Base-by-base conservation (phyloP, 2,329 filamentous ascomycete genomes). In the Colletotrichum sp. region DNA sequence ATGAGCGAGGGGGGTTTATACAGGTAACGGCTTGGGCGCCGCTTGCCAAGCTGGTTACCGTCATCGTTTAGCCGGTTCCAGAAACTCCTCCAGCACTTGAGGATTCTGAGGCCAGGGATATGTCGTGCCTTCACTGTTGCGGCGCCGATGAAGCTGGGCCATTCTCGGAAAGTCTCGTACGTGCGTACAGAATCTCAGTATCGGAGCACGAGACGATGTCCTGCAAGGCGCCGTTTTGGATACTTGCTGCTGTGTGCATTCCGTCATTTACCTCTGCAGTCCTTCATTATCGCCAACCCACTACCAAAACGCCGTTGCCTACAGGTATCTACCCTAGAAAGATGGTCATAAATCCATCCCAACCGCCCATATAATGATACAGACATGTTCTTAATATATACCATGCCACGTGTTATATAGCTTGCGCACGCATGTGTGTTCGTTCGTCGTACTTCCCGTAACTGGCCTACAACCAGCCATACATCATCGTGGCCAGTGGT, bases 401-500 rank as follows among this genome's bases (percentile, higher is more conserved):
- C 39, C 39, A 48, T 48, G 39, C 39, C 39, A 48, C 39, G 39
- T 48, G 18, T 12, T 48, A 48, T 48, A n/a, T 48, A 48, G 39
- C 18, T 48, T n/a, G 39, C 39, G 39, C 39, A 48, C 9, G 18
- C 39, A 48, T 48, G 18, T n/a, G 39, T n/a, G 39, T 48, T n/a
- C 18, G 9, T 48, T 48, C 18, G 39, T n/a, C 39, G 18, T 48
- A 48, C 18, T n/a, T n/a, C 39, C 18, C 18, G 39, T n/a, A 48
- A n/a, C 39, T 48, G 39, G 18, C 39, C 39, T 44, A 48, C 9
- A 48, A 18, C 39, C 39, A n/a, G 39, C 39, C 39, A 48, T 48
- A n/a, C 39, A 57, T 75, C n/a, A 72, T 9, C 73, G 73, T 26
- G 65, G 70, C 73, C 73, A 75, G 59, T 24, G 48, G 28, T 73